Base-by-base conservation (phyloP, 768 basidiomycete genomes). In the Calocera cornea region DNA sequence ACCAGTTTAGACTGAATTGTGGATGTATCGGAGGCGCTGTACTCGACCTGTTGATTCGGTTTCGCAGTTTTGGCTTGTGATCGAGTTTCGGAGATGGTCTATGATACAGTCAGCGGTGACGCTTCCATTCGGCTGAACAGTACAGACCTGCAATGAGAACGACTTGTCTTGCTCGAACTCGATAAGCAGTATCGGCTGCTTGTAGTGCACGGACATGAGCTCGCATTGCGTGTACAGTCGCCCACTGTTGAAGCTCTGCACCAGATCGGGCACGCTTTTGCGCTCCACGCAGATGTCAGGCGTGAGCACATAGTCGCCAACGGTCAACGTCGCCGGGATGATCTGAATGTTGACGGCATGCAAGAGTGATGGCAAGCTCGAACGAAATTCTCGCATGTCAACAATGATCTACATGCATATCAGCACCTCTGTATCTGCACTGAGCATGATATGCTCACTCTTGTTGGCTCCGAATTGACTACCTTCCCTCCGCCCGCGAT, bases 91-190 rank as follows among this genome's bases (percentile, higher is more conserved):
- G 73, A 69, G 54, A 75, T 73, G 14, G 77, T 77, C 77, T 78
- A 24, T 27, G 31, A 10, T 29, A 12, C 31, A 22, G 11, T 33
- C 14, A 34, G 31, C 27, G 33, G 40, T 22, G 14, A n/a, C 7
- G 72, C 75, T 67, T 64, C n/a, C 19, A n/a, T 29, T 16, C 19
- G 5, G 22, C 7, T 34, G 7, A 33, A 33, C n/a, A 19, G 22
- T 16, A 74, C 81, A 65, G 68, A 90, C 94, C 77, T 94, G 89
- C 12, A 98, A 81, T 0, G 90, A 89, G 76, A 97, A 97, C 0
- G 92, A 87, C 72, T 95, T 97, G 76, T 97, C 90, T 78, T 98
- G 93, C 74, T 98, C 95, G 70, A 98, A 98, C 74, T 99, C 95
- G 72, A 98, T 97, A 11, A 98, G 80, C 17, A 99, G 80, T 65